Evolutionary conservation across 306 rosid species (phyloP).

Genomic region (Myrica gale): DNA sequence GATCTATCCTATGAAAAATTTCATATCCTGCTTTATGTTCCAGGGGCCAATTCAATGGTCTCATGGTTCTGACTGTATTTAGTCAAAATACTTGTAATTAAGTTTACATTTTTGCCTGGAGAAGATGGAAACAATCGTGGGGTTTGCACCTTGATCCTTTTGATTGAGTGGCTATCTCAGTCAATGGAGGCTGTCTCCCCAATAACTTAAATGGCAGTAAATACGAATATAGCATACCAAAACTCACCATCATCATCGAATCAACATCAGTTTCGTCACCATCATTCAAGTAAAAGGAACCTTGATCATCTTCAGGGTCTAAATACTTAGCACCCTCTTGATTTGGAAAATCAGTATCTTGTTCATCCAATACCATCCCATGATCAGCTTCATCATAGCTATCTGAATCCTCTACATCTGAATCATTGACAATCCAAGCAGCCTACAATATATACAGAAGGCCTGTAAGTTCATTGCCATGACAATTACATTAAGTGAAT

Average conservation of each 20-base stretch:
- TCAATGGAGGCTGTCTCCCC: background rate
- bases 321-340: slow-evolving; percentile 39
- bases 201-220: background rate
- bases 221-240: background rate
- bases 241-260: slow-evolving; percentile 90
- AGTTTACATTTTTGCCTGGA: background rate
- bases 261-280: slow-evolving; percentile 79
- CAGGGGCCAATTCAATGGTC: background rate
- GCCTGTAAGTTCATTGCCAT: slow-evolving; percentile 8
- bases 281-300: slow-evolving; percentile 57
- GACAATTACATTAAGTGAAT: slow-evolving; percentile 2
- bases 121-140: background rate
- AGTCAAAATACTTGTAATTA: background rate
- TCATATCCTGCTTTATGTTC: background rate
- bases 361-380: slow-evolving; percentile 73
- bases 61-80: background rate
- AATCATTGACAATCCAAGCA: slow-evolving; percentile 75
- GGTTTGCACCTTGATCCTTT: background rate
- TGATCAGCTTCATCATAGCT: slow-evolving; percentile 51
- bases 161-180: background rate
- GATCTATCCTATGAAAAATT: background rate
- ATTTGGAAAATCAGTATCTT: slow-evolving; percentile 41
- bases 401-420: slow-evolving; percentile 60
- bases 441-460: slow-evolving; percentile 52
- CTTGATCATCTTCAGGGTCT: slow-evolving; percentile 62